Percentiles rank a stretch among this genome's conserved stretches.
These are phyloP conservation scores for Sphaerobolus stellatus DNA, from an alignment of 1,284 basidiomycete species.

Conservation along the genomic window DNA sequence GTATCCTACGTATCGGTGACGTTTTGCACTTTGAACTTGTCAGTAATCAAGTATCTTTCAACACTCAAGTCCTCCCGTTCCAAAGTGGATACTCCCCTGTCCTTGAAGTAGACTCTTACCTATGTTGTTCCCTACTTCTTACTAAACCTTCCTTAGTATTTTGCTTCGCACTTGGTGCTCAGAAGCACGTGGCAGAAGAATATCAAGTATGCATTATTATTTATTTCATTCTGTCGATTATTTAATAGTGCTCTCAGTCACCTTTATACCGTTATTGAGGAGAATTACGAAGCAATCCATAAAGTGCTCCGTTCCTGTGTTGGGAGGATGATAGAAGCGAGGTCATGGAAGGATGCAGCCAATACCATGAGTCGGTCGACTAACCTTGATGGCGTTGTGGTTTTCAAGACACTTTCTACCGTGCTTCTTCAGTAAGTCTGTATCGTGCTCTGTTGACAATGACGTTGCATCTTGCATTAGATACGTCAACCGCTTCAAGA, in stretches of 20 bases:
- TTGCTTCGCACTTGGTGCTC: slow-evolving; percentile 60
- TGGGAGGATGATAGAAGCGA: slow-evolving; percentile 35
- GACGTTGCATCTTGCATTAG: slow-evolving; percentile 31
- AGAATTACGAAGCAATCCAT: slow-evolving; percentile 48
- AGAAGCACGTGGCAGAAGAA: slow-evolving; percentile 55
- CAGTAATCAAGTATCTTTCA: slow-evolving; percentile 35
- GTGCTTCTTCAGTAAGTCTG: slow-evolving; percentile 54
- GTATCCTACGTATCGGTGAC: slow-evolving; percentile 48
- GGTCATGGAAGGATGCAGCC: slow-evolving; percentile 43
- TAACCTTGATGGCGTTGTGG: slow-evolving; percentile 36
- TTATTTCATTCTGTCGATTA: background rate
- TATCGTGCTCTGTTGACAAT: background rate
- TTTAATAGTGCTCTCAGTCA: slow-evolving; percentile 35
- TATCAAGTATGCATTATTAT: slow-evolving; percentile 48
- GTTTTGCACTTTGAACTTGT: slow-evolving; percentile 50
- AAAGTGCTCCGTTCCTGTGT: slow-evolving; percentile 45
- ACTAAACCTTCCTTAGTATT: slow-evolving; percentile 41
- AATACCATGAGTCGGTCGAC: background rate
- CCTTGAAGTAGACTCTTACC: slow-evolving; percentile 44
- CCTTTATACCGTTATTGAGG: slow-evolving; percentile 52
- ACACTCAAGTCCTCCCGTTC: slow-evolving; percentile 48
- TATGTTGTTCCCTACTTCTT: background rate
- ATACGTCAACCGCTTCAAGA: slow-evolving; percentile 60
- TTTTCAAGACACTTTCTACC: slow-evolving; percentile 49
- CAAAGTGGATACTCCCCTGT: slow-evolving; percentile 58